Base-by-base conservation (phyloP, 495 filamentous ascomycete genomes). In the Baudoinia panamericana region DNA sequence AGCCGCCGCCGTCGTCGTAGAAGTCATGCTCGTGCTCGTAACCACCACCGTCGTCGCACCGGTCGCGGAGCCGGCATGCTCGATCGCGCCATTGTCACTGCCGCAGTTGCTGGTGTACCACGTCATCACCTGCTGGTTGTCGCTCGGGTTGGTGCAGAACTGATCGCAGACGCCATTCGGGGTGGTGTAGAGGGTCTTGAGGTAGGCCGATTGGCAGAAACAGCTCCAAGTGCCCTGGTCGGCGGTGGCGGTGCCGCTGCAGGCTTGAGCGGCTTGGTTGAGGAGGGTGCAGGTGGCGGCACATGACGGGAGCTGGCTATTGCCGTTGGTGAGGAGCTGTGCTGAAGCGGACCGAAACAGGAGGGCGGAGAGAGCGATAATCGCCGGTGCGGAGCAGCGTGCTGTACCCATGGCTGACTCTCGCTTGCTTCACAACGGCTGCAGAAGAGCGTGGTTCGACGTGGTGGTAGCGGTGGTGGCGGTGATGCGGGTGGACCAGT, bases 171-270 rank as follows among this genome's bases (percentile, higher is more conserved):
- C 51, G 9, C 54, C 52, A 18, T 48, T 42, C 3, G 56, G 46
- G 26, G 57, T 58, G 15, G 49, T 49, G 30, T 70, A 55, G 17
- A 73, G 56, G 7, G 51, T 43, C 11, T 53, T 55, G 9, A 75
- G 58, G 26, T 56, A 51, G 9, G 56, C 41, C 10, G 66, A 71
- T 45, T 67, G 59, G 56, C 73, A 77, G 59, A 76, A 72, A 50
- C 73, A 77, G 18, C 63, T 63, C 39, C 67, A 59, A 53, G 69
- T 71, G 45, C 53, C 59, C 15, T 54, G 49, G 41, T 51, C 43
- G 33, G 59, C 43, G 36, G 51, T 54, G 15, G 55, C 54, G 6
- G 53, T 45, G 9, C 59, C 52, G 45, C 44, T 7, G 46, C 73
- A 77, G 23, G 51, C 57, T 17, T 38, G 41, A 41, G 69, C 61